Conservation (phyloP, 108 stramenopile genomes). For the Nannochloropsis salina region DNA sequence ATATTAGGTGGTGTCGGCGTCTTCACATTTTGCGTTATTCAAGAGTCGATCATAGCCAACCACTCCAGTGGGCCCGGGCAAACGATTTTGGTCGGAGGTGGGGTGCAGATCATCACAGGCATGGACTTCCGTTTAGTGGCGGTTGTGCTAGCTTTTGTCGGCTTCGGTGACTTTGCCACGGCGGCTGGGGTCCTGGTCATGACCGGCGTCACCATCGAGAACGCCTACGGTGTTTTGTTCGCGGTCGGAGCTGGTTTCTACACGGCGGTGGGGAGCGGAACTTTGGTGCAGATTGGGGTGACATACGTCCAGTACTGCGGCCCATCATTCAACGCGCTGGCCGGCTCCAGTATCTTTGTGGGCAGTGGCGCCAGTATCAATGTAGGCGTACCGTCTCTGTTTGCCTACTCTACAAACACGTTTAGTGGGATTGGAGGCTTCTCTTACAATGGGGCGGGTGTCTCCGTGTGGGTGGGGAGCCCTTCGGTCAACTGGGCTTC, state of each 20-base stretch:
- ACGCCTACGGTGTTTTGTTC: background rate
- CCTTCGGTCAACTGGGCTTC: background rate
- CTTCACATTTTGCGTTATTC: conserved; percentile 9
- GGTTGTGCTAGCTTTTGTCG: background rate
- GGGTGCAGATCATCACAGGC: background rate
- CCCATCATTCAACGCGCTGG: background rate
- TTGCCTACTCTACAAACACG: background rate
- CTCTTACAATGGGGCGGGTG: background rate
- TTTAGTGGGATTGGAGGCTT: background rate
- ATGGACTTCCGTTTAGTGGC: conserved; percentile 3
- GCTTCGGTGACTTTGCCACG: background rate
- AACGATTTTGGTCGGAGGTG: background rate
- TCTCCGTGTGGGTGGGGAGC: background rate
- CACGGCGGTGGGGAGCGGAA: background rate
- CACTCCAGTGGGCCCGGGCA: background rate
- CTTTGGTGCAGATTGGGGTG: background rate
- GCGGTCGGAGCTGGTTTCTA: conserved; percentile 4
- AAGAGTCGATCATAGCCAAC: background rate
- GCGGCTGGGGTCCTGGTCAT: background rate
- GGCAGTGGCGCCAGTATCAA: background rate
- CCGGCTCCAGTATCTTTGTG: background rate
- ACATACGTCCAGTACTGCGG: background rate
- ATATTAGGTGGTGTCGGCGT: background rate
- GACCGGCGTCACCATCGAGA: conserved; percentile 8
- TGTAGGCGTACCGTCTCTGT: background rate